Conservation (phyloP, 208 protist genomes). For the Crithidia sp. region DNA sequence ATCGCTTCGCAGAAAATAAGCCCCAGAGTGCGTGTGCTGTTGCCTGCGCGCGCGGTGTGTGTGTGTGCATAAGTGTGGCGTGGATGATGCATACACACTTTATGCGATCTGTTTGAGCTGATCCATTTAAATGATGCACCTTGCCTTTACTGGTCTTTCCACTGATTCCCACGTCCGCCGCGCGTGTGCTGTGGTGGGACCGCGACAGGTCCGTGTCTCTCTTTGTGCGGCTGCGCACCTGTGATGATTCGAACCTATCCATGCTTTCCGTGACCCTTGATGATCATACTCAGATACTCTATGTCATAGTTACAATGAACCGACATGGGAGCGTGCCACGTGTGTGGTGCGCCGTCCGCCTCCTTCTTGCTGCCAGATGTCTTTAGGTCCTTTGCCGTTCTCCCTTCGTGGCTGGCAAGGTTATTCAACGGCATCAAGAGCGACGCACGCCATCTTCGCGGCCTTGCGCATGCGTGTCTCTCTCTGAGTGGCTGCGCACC, state of each 20-base stretch:
- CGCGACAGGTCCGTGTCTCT: not conserved
- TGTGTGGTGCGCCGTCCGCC: too few species aligned
- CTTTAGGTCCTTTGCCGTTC: too few species aligned
- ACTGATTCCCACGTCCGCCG: conserved; percentile 3
- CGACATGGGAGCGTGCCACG: too few species aligned
- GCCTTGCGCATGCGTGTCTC: not conserved
- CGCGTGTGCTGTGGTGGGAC: not conserved
- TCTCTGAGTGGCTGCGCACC: not conserved
- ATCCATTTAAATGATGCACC: conserved; percentile 25
- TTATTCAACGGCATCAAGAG: too few species aligned
- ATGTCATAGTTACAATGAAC: conserved; percentile 33
- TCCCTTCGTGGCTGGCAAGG: too few species aligned
- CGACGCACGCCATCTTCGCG: not conserved
- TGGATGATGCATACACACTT: conserved; percentile 13
- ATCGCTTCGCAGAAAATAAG: conserved; percentile 73
- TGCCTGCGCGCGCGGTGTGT: not conserved
- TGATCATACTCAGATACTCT: conserved; percentile 22
- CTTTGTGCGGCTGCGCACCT: not conserved
- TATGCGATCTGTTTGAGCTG: conserved; percentile 43
- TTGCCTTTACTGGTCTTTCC: conserved; percentile 11
- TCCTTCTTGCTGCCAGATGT: too few species aligned
- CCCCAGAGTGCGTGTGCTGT: conserved; percentile 32
- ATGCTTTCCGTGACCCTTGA: conserved; percentile 31
- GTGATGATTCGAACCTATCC: conserved; percentile 31
- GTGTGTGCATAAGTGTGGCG: not conserved